Conservation (phyloP, 345 rosid genomes). For the Hirschfeldia incana region DNA sequence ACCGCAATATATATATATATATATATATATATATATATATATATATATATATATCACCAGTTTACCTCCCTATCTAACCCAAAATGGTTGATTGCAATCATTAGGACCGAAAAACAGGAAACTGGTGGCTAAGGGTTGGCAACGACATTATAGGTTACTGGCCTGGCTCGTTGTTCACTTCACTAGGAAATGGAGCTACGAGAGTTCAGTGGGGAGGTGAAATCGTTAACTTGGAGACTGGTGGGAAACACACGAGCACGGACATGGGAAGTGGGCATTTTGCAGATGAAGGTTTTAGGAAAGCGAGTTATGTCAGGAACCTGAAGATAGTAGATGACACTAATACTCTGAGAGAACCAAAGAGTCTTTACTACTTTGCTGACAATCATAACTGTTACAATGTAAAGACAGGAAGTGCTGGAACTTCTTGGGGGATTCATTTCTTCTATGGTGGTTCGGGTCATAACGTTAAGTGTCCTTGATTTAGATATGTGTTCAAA, state of each 20-base stretch:
- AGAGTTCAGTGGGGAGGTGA: neutral
- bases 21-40: no score
- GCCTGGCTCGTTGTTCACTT: neutral
- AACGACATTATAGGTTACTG: neutral
- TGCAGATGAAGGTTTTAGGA: neutral
- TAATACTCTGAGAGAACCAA: neutral
- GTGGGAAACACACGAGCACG: neutral
- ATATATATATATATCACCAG: no score
- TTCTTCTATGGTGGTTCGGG: neutral
- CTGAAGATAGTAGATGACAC: neutral
- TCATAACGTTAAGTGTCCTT: neutral
- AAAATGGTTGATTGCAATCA: neutral
- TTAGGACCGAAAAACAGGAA: slow-evolving; percentile 54
- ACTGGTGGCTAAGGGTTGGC: neutral
- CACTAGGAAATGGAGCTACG: neutral
- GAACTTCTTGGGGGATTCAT: neutral
- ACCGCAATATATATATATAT: neutral
- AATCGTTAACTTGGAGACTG: neutral
- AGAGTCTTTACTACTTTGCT: slow-evolving; percentile 27
- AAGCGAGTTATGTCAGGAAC: neutral
- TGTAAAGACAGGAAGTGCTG: neutral
- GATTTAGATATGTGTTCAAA: neutral
- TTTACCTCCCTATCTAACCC: neutral
- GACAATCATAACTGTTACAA: slow-evolving; percentile 33
- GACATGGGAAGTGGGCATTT: neutral